Percentiles rank a stretch among this genome's conserved stretches.
Evolutionary conservation across 2,329 filamentous ascomycete genomes (phyloP).

Genomic region (Talaromyces verruculosus): DNA sequence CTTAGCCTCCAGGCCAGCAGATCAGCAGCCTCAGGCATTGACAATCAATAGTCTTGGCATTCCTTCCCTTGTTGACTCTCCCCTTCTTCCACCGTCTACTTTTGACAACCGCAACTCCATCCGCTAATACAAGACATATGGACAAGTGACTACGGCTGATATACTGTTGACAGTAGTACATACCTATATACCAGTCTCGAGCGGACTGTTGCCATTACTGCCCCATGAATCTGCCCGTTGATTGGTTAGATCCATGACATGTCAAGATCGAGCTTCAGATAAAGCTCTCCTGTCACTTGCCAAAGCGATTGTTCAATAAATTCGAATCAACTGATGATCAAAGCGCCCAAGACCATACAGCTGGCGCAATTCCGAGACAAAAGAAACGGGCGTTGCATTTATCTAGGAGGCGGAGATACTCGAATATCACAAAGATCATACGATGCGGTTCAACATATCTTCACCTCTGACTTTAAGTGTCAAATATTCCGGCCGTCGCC

Average conservation of each 20-base stretch:
- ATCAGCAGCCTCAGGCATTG: background rate
- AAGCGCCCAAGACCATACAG: background rate
- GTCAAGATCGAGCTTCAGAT: background rate
- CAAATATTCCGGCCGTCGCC: slow-evolving; percentile 8
- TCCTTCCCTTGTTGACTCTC: background rate
- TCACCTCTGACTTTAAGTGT: background rate
- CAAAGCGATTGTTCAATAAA: background rate
- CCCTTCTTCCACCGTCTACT: background rate
- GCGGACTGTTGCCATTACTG: background rate
- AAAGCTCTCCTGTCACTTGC: background rate
- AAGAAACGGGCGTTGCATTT: background rate
- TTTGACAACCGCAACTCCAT: background rate
- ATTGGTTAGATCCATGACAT: background rate
- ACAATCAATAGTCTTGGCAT: slow-evolving; percentile 10
- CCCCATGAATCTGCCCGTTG: background rate
- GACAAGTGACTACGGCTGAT: background rate
- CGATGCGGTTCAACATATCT: background rate
- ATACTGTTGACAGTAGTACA: background rate
- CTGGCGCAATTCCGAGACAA: background rate
- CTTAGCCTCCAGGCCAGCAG: background rate
- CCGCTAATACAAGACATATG: background rate
- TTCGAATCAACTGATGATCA: background rate
- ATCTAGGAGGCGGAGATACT: background rate
- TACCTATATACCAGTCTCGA: background rate
- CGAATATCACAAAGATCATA: slow-evolving; percentile 1